Evolutionary conservation across 202 grass and related monocot species (phyloP).

Genomic region (Elaeis oleifera): DNA sequence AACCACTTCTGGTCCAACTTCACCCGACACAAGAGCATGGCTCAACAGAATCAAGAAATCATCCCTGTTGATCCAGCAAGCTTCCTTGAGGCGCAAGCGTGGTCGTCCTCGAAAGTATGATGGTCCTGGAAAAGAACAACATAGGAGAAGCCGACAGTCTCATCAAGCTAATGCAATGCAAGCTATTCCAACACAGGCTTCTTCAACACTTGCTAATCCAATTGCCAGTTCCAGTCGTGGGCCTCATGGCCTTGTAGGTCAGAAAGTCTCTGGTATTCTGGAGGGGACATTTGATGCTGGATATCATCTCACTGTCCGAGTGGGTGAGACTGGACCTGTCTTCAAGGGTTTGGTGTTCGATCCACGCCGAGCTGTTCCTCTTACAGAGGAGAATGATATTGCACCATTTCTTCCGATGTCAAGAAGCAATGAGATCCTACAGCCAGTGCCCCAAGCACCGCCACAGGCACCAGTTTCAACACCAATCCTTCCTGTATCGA

Average conservation of each 20-base stretch:
- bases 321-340: slow-evolving; percentile 8
- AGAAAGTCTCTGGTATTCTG: slow-evolving; percentile 21
- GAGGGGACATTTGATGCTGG: slow-evolving; percentile 32
- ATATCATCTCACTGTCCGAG: slow-evolving; percentile 24
- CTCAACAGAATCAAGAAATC: slow-evolving; percentile 20
- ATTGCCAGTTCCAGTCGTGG: neutral
- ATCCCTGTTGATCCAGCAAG: slow-evolving; percentile 8
- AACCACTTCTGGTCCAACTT: too few relatives aligned
- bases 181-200: neutral
- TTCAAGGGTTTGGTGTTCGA: slow-evolving; percentile 28
- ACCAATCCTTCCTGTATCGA: neutral
- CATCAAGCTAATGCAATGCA: neutral
- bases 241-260: slow-evolving; percentile 12
- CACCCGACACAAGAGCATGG: slow-evolving; percentile 4
- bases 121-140: neutral
- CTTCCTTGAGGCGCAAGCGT: slow-evolving; percentile 22
- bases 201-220: neutral
- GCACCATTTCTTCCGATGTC: slow-evolving; percentile 19
- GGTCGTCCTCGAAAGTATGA: slow-evolving; percentile 26
- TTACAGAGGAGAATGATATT: slow-evolving; percentile 26
- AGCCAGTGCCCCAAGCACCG: neutral
- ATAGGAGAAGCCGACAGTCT: neutral
- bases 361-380: slow-evolving; percentile 15
- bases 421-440: neutral
- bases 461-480: slow-evolving; percentile 4